Base-by-base conservation (phyloP, 169 alveolate genomes). In the Plasmodium reichenowi region DNA sequence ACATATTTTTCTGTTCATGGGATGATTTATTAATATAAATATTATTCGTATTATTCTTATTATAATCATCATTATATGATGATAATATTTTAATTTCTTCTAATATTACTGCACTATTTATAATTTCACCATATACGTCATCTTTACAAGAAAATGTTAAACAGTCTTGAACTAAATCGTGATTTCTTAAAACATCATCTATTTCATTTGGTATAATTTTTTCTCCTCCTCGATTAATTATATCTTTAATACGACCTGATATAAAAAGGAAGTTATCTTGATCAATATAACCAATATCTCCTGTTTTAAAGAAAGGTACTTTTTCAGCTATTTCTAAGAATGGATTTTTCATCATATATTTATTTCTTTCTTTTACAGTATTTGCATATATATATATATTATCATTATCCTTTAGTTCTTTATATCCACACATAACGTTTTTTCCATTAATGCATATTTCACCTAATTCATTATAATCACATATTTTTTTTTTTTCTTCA, bases 181-280 rank as follows among this genome's bases (percentile, higher is more conserved):
- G 22, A 8, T 47, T 54, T 63, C 62, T 83, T 20, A 83, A 13
- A 43, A 83, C 91, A 24, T 83, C 76, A 38, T 83, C 91, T 8
- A 83, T 83, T 20, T 83, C 91, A 29, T 83, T 83, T 1, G 91
- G 91, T 1, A 83, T 52, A 22, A 83, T 83, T 48, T 83, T 83
- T 58, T 83, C 91, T 1, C 91, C 91, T 47, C 91, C 91, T 72
- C 91, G 54, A 48, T 83, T 83, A 5, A 83, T 83, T 32, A 83
- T 68, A 10, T 83, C 91, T 48, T 83, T 83, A 68, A 83, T 83
- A 43, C 91, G 45, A 10, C 91, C 91, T 10, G 85, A 58, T 17
- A 83, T 56, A 59, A 83, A 83, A 47, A 83, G 83, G 52, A 68
- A 83, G 50, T 83, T 83, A 2, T 83, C 91, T 56, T 20, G 66